phyloP scores from a whole-genome alignment of 306 rosid genomes.

The Clitoria ternatea region DNA sequence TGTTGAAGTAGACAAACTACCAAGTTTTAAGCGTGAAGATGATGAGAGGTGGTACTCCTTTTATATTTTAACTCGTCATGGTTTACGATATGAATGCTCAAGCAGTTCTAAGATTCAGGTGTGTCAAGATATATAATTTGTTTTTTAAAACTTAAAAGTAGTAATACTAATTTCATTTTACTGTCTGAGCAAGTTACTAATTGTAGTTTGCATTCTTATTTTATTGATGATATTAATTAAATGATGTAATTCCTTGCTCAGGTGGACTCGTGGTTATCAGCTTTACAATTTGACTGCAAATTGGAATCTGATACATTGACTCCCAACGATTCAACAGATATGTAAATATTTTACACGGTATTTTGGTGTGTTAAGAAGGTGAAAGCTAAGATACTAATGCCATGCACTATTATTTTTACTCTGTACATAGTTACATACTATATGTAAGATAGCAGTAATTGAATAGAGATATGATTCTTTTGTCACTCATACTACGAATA shows the following conservation, averaged over 20 bases:
- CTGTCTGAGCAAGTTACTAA: neutral
- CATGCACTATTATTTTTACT: neutral
- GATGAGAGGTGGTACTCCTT: slow-evolving; percentile 60
- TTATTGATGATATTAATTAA: neutral
- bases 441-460: slow-evolving; percentile 8
- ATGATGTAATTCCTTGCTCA: slow-evolving; percentile 17
- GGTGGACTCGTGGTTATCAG: slow-evolving; percentile 77
- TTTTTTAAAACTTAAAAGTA: neutral
- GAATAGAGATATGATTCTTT: neutral
- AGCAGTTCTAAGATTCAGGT: slow-evolving; percentile 78
- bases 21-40: slow-evolving; percentile 61
- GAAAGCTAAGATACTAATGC: slow-evolving; percentile 4
- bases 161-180: neutral
- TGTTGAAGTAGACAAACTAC: slow-evolving; percentile 57
- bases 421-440: slow-evolving; percentile 14
- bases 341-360: slow-evolving; percentile 13
- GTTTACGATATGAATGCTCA: slow-evolving; percentile 82
- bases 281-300: slow-evolving; percentile 54
- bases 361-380: slow-evolving; percentile 26
- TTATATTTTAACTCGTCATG: slow-evolving; percentile 65
- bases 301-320: slow-evolving; percentile 36
- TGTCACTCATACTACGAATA: neutral
- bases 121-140: neutral
- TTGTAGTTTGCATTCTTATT: neutral
- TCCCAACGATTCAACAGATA: slow-evolving; percentile 23